phyloP scores from a whole-genome alignment of 768 basidiomycete species.

The Daedalea quercina region DNA sequence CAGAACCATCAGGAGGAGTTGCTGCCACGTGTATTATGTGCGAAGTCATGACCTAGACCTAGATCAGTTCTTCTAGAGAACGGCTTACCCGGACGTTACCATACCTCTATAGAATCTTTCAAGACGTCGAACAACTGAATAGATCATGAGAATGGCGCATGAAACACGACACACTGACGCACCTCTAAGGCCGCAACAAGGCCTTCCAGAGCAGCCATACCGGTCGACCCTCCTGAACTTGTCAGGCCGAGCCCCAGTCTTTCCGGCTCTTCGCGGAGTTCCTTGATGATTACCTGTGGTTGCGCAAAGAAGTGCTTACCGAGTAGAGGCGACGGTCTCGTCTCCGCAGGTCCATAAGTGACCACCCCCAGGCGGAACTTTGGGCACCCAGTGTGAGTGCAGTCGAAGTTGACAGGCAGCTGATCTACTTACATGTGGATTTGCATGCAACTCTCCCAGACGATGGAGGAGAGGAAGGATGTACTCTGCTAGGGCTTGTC shows the following conservation, averaged over 20 bases:
- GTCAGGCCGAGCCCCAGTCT: constrained; percentile 55
- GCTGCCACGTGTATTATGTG: constrained; percentile 56
- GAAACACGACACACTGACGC: constrained; percentile 6
- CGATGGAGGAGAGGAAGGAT: constrained; percentile 46
- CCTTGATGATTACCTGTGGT: constrained; percentile 30
- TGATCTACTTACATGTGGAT: constrained; percentile 26
- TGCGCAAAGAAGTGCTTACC: constrained; percentile 52
- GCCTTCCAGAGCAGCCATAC: constrained; percentile 68
- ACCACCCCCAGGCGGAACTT: constrained; percentile 47
- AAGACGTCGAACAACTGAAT: constrained; percentile 2
- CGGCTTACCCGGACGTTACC: not conserved
- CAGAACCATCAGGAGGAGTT: constrained; percentile 45
- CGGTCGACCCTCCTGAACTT: constrained; percentile 31
- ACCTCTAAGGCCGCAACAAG: constrained; percentile 68
- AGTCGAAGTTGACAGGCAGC: not conserved
- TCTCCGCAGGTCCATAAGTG: constrained; percentile 57
- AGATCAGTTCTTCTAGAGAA: no score
- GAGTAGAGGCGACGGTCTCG: constrained; percentile 47
- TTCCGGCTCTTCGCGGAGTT: constrained; percentile 39
- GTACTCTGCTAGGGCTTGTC: constrained; percentile 38
- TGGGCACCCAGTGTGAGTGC: not conserved
- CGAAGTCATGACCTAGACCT: not conserved
- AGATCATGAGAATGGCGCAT: no score
- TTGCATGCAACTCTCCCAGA: constrained; percentile 35
- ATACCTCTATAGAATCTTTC: constrained; percentile 7